Evolutionary conservation across 129 eudicot genomes (phyloP).

Genomic region (Lactuca sativa): DNA sequence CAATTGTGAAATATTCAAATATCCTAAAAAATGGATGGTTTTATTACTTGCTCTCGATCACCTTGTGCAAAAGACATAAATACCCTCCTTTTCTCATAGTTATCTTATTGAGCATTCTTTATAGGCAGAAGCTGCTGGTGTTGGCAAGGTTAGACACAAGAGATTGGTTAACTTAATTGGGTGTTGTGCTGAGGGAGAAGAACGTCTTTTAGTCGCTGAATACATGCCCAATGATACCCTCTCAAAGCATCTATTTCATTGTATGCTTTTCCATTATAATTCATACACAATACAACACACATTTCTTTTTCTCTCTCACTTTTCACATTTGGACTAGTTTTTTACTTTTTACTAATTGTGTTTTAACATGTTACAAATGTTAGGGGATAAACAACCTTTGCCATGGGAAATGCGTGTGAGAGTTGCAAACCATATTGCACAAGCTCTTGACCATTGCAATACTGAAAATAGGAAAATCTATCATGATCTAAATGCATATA

Average conservation of each 20-base stretch:
- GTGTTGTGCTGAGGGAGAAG: slow-evolving; percentile 98
- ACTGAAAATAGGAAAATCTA: slow-evolving; percentile 78
- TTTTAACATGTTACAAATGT: too few species aligned
- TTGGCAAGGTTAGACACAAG: slow-evolving; percentile 88
- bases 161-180: slow-evolving; percentile 93
- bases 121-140: slow-evolving; percentile 97
- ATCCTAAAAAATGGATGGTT: too few species aligned
- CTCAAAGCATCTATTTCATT: slow-evolving; percentile 95
- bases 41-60: background rate
- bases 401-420: slow-evolving; percentile 99
- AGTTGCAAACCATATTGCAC: slow-evolving; percentile 83
- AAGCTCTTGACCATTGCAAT: slow-evolving; percentile 92
- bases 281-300: too few species aligned
- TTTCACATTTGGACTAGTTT: background rate
- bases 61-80: background rate
- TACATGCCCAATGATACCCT: slow-evolving; percentile 93
- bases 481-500: slow-evolving; percentile 93
- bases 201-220: slow-evolving; percentile 91
- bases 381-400: slow-evolving; percentile 95
- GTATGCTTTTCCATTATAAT: slow-evolving; percentile 38
- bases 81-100: background rate
- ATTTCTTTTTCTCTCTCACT: background rate
- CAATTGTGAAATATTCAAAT: background rate
- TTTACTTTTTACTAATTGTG: background rate
- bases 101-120: slow-evolving; percentile 12